These are phyloP conservation scores for Mariannaea sp. DNA, from an alignment of 2,329 filamentous ascomycete species.

Conservation along the genomic window DNA sequence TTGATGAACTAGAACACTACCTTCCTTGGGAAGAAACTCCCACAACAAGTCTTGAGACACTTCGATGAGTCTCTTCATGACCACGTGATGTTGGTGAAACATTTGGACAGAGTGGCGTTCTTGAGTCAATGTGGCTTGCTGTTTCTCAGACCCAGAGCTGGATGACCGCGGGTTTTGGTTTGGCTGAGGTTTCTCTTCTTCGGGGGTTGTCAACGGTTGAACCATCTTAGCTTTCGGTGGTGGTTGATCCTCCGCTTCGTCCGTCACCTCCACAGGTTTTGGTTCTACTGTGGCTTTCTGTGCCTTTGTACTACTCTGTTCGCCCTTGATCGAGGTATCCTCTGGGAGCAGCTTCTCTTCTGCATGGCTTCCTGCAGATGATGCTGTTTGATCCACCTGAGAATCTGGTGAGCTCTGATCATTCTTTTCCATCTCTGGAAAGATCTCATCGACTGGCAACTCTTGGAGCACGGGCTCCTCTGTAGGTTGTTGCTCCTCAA, in stretches of 20 bases:
- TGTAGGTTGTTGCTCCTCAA: neutral
- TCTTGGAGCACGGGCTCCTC: neutral
- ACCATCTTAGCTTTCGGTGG: neutral
- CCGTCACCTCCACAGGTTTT: neutral
- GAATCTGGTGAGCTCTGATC: neutral
- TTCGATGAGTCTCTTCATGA: neutral
- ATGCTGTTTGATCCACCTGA: neutral
- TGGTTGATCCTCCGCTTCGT: neutral
- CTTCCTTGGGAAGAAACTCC: neutral
- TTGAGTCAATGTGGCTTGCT: too few relatives aligned
- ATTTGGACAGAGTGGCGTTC: neutral
- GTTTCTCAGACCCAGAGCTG: neutral
- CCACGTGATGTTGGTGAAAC: neutral
- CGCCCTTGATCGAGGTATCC: neutral
- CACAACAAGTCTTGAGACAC: neutral
- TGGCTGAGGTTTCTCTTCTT: neutral
- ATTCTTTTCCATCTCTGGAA: too few relatives aligned
- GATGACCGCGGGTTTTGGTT: neutral
- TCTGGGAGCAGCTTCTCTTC: neutral
- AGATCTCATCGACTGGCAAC: neutral
- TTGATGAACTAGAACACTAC: neutral
- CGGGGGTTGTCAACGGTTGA: neutral
- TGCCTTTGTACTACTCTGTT: neutral
- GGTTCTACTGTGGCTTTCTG: neutral
- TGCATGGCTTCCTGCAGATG: neutral